Evolutionary conservation across 768 basidiomycete species (phyloP).

Genomic region (Dictyophora rubrovolvata): DNA sequence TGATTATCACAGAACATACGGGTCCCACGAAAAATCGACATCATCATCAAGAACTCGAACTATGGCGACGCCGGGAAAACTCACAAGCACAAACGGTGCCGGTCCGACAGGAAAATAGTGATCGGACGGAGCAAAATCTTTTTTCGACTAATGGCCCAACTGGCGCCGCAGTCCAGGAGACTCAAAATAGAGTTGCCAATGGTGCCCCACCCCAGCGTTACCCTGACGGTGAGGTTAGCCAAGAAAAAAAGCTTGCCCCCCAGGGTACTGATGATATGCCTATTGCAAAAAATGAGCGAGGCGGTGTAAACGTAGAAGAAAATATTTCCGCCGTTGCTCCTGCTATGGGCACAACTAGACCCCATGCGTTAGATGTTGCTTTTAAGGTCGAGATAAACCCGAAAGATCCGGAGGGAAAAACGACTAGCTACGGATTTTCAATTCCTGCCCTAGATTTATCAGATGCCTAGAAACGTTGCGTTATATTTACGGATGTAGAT

Average conservation of each 20-base stretch:
- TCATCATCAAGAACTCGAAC: neutral
- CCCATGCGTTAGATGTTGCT: constrained; percentile 7
- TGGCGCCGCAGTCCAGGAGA: neutral
- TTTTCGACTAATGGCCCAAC: too few relatives aligned
- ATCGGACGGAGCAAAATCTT: too few relatives aligned
- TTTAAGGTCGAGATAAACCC: constrained; percentile 11
- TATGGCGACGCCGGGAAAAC: too few relatives aligned
- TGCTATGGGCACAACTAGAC: constrained; percentile 6
- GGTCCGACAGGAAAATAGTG: too few relatives aligned
- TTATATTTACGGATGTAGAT: neutral
- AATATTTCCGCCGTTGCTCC: constrained; percentile 9
- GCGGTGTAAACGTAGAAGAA: neutral
- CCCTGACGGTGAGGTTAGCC: too few relatives aligned
- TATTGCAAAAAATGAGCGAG: constrained; percentile 6
- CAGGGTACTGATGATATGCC: constrained; percentile 2
- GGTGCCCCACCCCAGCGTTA: too few relatives aligned
- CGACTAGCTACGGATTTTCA: constrained; percentile 10
- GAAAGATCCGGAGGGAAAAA: constrained; percentile 10
- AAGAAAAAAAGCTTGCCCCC: neutral
- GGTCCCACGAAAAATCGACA: neutral
- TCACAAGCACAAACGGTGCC: too few relatives aligned
- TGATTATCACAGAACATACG: constrained; percentile 13
- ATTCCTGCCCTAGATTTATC: constrained; percentile 9
- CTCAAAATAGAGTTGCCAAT: neutral
- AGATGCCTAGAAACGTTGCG: neutral